Base-by-base conservation (phyloP, 2,329 filamentous ascomycete species). In the Monosporascus sp. region DNA sequence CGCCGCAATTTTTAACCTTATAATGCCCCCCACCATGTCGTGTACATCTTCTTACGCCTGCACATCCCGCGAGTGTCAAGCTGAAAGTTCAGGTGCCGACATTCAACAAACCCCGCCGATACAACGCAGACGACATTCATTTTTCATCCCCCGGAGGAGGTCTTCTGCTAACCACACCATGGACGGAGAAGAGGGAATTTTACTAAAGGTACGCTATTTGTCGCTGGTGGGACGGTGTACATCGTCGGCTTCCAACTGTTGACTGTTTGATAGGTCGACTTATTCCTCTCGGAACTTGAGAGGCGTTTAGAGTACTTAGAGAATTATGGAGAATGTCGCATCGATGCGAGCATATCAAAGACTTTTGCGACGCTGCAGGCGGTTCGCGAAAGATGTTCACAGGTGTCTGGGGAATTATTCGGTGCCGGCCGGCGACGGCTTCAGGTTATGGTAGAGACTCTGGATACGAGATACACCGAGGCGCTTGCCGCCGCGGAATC, bases 371-470 rank as follows among this genome's bases (percentile, higher is more conserved):
- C 92, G 0, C 77, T 99, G 2, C 87, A 93, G 65, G 86, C 90
- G 7, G 92, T 99, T 26, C 86, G 92, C 56, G 86, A 91, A 60
- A 85, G 91, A 63, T 99, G 94, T 71, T 91, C 90, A 40, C 85
- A 92, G 59, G 91, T 93, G 20, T 95, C 92, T 1, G 93, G 91
- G 57, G 93, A 94, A 66, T 82, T 97, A 47, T 84, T 97, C 61
- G 94, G 91, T 53, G 89, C 89, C 38, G 92, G 94, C 22, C 86
- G 89, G 50, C 84, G 90, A 59, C 83, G 91, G 56, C 85, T 95
- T 55, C 88, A 90, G 59, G 84, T 97, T 54, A 86, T 97, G 75
- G 91, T 99, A 37, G 93, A 97, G 63, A 96, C 91, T 1, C 77
- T 99, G 15, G 94, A 99, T 70, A 80, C 81, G 28, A 82, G 89